Evolutionary conservation across 495 filamentous ascomycete genomes (phyloP).

Genomic region (Podospora conica): DNA sequence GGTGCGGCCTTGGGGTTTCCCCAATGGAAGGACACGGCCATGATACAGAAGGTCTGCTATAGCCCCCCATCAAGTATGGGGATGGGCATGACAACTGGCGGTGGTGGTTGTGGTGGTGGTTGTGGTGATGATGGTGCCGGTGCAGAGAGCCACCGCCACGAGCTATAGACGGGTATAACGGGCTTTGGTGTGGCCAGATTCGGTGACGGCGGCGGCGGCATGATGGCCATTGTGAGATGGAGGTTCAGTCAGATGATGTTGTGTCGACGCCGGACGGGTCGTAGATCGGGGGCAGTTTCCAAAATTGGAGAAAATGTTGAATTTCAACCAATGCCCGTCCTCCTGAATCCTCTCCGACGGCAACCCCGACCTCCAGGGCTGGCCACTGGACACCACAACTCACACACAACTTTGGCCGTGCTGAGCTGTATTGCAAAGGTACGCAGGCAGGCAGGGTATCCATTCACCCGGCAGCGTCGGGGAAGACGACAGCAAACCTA

Average conservation of each 20-base stretch:
- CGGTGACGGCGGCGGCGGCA: conserved; percentile 1
- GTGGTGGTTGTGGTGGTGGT: conserved; percentile 5
- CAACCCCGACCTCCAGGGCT: background rate
- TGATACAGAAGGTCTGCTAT: conserved; percentile 4
- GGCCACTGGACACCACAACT: background rate
- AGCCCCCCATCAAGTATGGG: background rate
- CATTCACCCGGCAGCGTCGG: conserved; percentile 4
- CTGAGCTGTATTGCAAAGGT: background rate
- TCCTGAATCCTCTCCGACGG: background rate
- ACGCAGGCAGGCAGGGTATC: background rate
- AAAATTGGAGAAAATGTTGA: conserved; percentile 6
- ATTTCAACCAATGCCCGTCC: conserved; percentile 2
- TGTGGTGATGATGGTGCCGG: background rate
- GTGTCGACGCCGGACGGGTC: background rate
- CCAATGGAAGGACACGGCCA: background rate
- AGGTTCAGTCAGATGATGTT: background rate
- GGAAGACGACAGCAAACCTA: background rate
- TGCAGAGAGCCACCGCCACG: conserved; percentile 4
- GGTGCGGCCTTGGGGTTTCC: conserved; percentile 13
- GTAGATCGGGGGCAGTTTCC: background rate
- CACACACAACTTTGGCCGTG: background rate
- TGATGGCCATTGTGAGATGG: background rate
- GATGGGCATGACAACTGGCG: too few species aligned
- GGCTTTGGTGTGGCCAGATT: background rate
- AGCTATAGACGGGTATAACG: background rate